These are phyloP conservation scores for Populus hybrid DNA, from an alignment of 441 rosid genomes.

Conservation along the genomic window DNA sequence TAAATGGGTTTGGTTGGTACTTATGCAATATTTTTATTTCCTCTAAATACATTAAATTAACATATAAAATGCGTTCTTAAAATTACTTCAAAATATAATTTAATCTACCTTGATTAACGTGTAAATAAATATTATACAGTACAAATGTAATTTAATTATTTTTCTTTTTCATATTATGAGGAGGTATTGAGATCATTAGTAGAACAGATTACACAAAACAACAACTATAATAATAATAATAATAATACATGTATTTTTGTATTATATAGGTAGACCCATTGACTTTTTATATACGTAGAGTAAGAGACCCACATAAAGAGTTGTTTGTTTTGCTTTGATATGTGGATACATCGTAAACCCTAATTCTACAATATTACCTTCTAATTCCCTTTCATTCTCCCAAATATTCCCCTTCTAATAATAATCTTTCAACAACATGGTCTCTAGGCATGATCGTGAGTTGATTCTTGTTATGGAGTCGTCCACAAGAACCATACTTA, in stretches of 20 bases:
- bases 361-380: constrained; percentile 36
- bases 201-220: no score
- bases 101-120: no score
- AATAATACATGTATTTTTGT: background rate
- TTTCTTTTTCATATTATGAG: background rate
- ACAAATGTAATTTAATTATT: no score
- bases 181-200: constrained; percentile 1
- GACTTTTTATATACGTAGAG: constrained; percentile 19
- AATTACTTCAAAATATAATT: background rate
- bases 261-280: constrained; percentile 19
- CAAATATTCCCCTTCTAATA: constrained; percentile 50
- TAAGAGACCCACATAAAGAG: constrained; percentile 35
- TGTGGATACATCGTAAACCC: constrained; percentile 39
- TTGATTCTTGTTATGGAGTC: constrained; percentile 19
- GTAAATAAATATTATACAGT: no score
- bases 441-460: constrained; percentile 14
- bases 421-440: constrained; percentile 31
- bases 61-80: background rate
- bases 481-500: background rate
- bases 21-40: background rate
- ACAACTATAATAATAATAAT: no score
- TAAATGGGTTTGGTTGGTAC: background rate
- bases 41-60: no score
- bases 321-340: constrained; percentile 45
- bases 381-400: constrained; percentile 65